A percentile compares a stretch with the other conserved stretches of the same genome.
phyloP scores from a whole-genome alignment of 139 green algal genomes.

The Chlamydomonas applanata region DNA sequence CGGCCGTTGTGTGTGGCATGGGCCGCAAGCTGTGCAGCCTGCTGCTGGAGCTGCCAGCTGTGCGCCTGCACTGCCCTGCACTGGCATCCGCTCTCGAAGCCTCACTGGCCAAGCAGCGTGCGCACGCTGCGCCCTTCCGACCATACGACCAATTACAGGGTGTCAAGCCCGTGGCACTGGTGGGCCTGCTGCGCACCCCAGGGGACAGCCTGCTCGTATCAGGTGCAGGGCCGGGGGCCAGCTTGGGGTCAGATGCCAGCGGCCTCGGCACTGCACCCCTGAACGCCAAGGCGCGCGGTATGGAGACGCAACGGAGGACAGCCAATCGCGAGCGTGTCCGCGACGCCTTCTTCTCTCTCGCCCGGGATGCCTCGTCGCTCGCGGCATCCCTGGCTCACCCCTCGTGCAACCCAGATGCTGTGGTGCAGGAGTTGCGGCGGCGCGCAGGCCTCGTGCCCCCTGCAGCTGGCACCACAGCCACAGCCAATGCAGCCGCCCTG shows the following conservation, averaged over 20 bases:
- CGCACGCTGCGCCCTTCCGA: not conserved
- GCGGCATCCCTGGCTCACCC: not conserved
- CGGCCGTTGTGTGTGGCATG: slow-evolving; percentile 34
- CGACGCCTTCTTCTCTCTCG: slow-evolving; percentile 51
- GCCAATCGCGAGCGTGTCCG: slow-evolving; percentile 60
- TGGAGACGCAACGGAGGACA: slow-evolving; percentile 53
- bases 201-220: not conserved
- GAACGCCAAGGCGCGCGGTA: not conserved
- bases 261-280: too few relatives aligned
- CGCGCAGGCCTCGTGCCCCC: not conserved
- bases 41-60: not conserved
- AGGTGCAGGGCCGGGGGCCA: not conserved
- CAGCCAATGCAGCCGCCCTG: not conserved
- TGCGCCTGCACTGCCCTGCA: not conserved
- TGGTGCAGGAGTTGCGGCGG: not conserved
- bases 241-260: not conserved
- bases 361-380: slow-evolving; percentile 32
- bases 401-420: not conserved
- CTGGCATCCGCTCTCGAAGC: not conserved
- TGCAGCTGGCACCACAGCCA: not conserved
- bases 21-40: slow-evolving; percentile 30
- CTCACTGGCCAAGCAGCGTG: not conserved
- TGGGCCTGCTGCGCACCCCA: slow-evolving; percentile 2
- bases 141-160: not conserved
- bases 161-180: not conserved